Evolutionary conservation across 768 basidiomycete genomes (phyloP).

Genomic region (Rhizopogon salebrosus): DNA sequence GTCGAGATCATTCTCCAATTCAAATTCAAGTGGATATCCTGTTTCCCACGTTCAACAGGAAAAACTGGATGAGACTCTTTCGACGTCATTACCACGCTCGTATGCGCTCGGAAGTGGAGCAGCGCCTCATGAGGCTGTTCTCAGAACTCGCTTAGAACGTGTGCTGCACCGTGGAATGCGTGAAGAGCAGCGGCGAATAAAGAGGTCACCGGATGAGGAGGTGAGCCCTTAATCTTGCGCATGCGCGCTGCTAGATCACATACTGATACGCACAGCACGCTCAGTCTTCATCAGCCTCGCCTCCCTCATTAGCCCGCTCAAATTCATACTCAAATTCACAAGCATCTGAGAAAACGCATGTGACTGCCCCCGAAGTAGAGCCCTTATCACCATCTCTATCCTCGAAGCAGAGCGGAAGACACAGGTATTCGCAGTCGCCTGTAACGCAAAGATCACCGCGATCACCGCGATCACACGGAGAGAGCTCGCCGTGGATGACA

Average conservation of each 20-base stretch:
- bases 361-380: slow-evolving; percentile 17
- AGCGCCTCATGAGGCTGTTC: slow-evolving; percentile 48
- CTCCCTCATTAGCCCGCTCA: slow-evolving; percentile 24
- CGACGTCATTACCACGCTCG: slow-evolving; percentile 12
- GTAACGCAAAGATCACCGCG: slow-evolving; percentile 9
- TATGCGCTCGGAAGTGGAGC: slow-evolving; percentile 16
- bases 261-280: slow-evolving; percentile 1
- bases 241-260: background rate
- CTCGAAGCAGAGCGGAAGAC: slow-evolving; percentile 1
- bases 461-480: slow-evolving; percentile 14
- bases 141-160: slow-evolving; percentile 47
- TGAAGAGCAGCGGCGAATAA: slow-evolving; percentile 6
- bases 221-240: slow-evolving; percentile 14
- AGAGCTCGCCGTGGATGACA: slow-evolving; percentile 23
- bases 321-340: slow-evolving; percentile 18
- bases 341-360: slow-evolving; percentile 21
- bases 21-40: slow-evolving; percentile 13
- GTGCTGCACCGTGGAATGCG: slow-evolving; percentile 35
- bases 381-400: slow-evolving; percentile 1
- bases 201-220: slow-evolving; percentile 13
- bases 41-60: slow-evolving; percentile 11
- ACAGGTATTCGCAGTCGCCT: slow-evolving; percentile 13
- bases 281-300: slow-evolving; percentile 22
- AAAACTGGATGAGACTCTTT: slow-evolving; percentile 15
- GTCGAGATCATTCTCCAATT: slow-evolving; percentile 21